A percentile compares a stretch with the other conserved stretches of the same genome.
Conservation (phyloP, 2,329 filamentous ascomycete genomes). For the Purpureocillium lavendulum region DNA sequence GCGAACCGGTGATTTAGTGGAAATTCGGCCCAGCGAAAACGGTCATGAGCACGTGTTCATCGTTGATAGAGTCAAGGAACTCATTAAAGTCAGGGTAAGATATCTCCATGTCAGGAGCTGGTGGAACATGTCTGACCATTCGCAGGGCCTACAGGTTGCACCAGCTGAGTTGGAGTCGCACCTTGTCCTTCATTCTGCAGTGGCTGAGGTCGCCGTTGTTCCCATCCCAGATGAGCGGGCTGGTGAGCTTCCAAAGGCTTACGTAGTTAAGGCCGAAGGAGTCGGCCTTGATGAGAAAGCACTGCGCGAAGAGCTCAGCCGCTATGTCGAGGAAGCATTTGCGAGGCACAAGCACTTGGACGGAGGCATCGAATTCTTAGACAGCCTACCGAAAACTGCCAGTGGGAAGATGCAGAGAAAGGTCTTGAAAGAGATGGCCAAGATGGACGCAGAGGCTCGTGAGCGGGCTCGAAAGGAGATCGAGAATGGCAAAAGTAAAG, state of each 20-base stretch:
- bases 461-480: background rate
- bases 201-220: background rate
- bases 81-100: conserved; percentile 1
- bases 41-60: background rate
- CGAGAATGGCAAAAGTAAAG: background rate
- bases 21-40: background rate
- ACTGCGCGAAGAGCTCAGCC: background rate
- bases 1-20: background rate
- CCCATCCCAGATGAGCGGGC: background rate
- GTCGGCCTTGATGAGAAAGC: background rate
- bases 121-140: no score
- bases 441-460: background rate
- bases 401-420: background rate
- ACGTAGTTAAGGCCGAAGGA: background rate
- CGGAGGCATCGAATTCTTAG: background rate
- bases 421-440: background rate
- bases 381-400: background rate
- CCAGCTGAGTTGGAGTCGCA: background rate
- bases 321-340: background rate
- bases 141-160: background rate
- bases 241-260: background rate
- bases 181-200: background rate
- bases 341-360: background rate
- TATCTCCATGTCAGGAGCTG: no score
- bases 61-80: background rate